Evolutionary conservation across 768 basidiomycete species (phyloP).

Genomic region (Dacryopinax primogenitus): DNA sequence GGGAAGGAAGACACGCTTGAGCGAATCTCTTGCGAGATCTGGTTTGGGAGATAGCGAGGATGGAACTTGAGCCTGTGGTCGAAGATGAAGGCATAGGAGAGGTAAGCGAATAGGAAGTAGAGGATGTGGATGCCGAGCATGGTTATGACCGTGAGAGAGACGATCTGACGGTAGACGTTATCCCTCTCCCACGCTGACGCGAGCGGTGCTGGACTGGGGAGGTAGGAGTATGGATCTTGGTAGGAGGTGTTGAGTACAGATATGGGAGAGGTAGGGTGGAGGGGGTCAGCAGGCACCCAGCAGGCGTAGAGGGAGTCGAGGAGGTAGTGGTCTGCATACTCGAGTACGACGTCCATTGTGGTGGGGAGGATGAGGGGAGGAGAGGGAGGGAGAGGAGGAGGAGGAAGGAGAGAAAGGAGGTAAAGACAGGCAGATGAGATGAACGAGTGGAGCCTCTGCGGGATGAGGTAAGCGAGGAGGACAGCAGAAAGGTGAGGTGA

Average conservation of each 20-base stretch:
- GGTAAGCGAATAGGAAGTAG: constrained; percentile 77
- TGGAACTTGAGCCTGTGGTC: constrained; percentile 93
- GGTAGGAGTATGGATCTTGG: constrained; percentile 18
- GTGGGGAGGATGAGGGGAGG: not conserved
- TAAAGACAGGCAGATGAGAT: not conserved
- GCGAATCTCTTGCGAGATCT: constrained; percentile 60
- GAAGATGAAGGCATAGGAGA: constrained; percentile 79
- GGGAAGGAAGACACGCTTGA: constrained; percentile 67
- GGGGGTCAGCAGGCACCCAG: constrained; percentile 42
- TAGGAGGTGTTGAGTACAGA: constrained; percentile 18
- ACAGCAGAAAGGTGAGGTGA: not conserved
- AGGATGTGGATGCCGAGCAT: constrained; percentile 68
- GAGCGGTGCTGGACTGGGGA: constrained; percentile 46
- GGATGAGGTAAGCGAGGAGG: not conserved
- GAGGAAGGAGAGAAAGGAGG: not conserved
- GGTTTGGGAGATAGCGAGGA: constrained; percentile 83
- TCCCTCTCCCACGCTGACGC: constrained; percentile 69
- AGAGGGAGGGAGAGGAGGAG: not conserved
- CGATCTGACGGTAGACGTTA: constrained; percentile 60
- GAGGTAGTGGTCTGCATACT: constrained; percentile 51
- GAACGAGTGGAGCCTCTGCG: not conserved
- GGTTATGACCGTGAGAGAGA: constrained; percentile 61
- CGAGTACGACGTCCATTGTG: constrained; percentile 74
- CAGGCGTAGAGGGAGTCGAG: constrained; percentile 72
- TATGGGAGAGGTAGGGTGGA: constrained; percentile 30